Evolutionary conservation across 257 asterid species (phyloP), one percentile per base, ranked within the genome.

Genomic region (Solanum tarijense): DNA sequence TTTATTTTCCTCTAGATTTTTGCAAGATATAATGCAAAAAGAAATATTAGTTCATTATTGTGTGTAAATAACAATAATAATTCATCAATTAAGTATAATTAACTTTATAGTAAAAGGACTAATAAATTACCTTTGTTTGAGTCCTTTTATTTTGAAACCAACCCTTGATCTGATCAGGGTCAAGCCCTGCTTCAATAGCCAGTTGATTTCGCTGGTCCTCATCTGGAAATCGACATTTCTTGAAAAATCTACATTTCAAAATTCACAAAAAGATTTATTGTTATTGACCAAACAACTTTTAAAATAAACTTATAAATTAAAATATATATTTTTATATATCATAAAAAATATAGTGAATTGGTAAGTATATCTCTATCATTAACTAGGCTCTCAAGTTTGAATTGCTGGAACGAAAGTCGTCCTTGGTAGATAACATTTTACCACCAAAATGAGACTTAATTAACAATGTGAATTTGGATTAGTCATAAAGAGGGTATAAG

Each of bases 61-160:
- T 66, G 9, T 11, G 16, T 25, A n/a, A 5, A 6, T 12, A 12
- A 68, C 5, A 27, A 68, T 10, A 35, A 8, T 16, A 9, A 20
- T 6, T 4, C 38, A 32, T 71, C 84, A 79, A 13, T 41, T 78
- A 12, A 79, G 32, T 8, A 41, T 25, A 78, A 13, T 25, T 41
- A 41, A 78, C 9, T 41, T 41, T 7, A 25, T 41, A 79, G 31
- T 25, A 38, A 79, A 43, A 46, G 1, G 25, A 16, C 29, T 41
- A 78, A 25, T 25, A 12, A 43, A 1, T 27, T 23, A 94, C 97
- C 97, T 94, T 93, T n/a, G 88, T 90, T 86, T 93, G 98, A 65
- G 94, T 90, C 85, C 97, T 89, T 87, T 93, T 94, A 65, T 95
- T 95, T 90, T 95, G 98, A 91, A 95, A 95, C 98, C 96, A 95